Conservation (phyloP, 805 yeast genomes). For the Wickerhamiella qilinensis region DNA sequence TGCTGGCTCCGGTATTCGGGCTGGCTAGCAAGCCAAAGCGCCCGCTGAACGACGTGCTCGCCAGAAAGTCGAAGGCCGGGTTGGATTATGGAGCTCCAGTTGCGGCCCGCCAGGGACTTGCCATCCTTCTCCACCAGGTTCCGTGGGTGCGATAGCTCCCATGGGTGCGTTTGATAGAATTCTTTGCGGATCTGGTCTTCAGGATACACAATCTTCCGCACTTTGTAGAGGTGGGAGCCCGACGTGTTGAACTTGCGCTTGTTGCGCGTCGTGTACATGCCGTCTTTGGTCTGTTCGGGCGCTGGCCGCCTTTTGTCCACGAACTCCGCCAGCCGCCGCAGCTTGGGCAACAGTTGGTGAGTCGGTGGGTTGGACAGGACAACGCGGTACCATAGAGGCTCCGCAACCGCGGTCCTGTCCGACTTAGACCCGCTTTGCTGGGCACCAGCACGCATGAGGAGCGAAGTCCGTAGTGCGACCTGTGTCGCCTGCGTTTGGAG, state of each 20-base stretch:
- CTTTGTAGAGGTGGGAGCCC: slow-evolving; percentile 28
- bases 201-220: slow-evolving; percentile 38
- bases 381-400: slow-evolving; percentile 84
- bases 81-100: slow-evolving; percentile 74
- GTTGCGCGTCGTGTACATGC: slow-evolving; percentile 32
- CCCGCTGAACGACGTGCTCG: slow-evolving; percentile 69
- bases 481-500: slow-evolving; percentile 60
- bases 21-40: slow-evolving; percentile 36
- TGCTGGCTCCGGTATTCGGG: slow-evolving; percentile 13
- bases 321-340: slow-evolving; percentile 17
- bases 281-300: slow-evolving; percentile 10
- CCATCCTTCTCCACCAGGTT: slow-evolving; percentile 62
- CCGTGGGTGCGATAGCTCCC: slow-evolving; percentile 92
- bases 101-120: slow-evolving; percentile 33
- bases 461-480: slow-evolving; percentile 68
- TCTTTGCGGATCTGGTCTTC: slow-evolving; percentile 73
- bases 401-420: too few relatives aligned
- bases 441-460: slow-evolving; percentile 54
- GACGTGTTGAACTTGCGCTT: slow-evolving; percentile 19
- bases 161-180: slow-evolving; percentile 88
- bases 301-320: slow-evolving; percentile 5
- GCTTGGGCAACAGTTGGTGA: slow-evolving; percentile 36
- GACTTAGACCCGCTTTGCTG: slow-evolving; percentile 23
- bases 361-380: slow-evolving; percentile 74
- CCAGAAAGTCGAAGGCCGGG: slow-evolving; percentile 66